Base-by-base conservation (phyloP, 192 early-diverging fungal genomes). In the Pilaira anomala region DNA sequence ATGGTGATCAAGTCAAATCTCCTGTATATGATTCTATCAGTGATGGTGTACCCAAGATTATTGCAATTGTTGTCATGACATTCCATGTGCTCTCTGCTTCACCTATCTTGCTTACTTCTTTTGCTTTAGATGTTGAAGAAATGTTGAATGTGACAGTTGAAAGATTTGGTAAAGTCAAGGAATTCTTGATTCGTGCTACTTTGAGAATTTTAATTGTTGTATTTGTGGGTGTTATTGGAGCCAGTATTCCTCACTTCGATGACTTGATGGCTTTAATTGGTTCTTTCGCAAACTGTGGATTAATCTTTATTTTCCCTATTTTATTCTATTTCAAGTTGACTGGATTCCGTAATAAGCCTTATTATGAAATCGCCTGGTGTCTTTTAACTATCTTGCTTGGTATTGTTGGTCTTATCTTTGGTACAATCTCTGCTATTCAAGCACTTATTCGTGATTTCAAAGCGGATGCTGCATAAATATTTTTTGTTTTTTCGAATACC, bases 231-330 rank as follows among this genome's bases (percentile, higher is more conserved):
- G 67, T 76, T 19, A 73, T 88, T 60, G 87, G 90, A 12, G 73
- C 87, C 54, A 71, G 81, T 30, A 79, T 93, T 4, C 89, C 92
- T 8, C 91, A 86, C 75, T 93, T 95, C 80, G 83, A 81, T 41
- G 83, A 90, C 63, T 75, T 92, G 19, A 79, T 93, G 80, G 83
- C 85, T 7, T 75, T 95, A 11, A 60, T 95, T 18, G 91, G 91
- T 25, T 87, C 91, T 16, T 66, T 93, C 7, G 83, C 87, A 48
- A 92, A 89, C 62, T 86, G 81, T 45, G 75, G 81, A 24, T 78
- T 93, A 19, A 91, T 95, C 77, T 95, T 95, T 63, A 77, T 93
- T 51, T 79, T 95, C 36, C 93, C 93, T 0, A 81, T 92, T 28
- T 30, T 91, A 11, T 92, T 84, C 72, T 90, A 93, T 56, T 76